Base-by-base conservation (phyloP, 78 protist species). In the Dictyostelium firmibasis region DNA sequence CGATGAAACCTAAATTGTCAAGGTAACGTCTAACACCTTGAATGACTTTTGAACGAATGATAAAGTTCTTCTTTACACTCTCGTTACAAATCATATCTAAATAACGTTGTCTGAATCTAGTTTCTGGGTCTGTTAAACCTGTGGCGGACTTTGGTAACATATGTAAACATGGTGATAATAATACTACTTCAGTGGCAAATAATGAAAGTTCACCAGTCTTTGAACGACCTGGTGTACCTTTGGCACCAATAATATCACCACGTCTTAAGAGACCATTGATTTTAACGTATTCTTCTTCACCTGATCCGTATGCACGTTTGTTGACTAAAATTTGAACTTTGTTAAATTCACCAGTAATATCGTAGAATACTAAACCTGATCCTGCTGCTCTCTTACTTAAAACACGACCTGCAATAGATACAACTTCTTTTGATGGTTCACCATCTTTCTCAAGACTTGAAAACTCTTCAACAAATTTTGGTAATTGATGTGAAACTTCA, bases 181-280 rank as follows among this genome's bases (percentile, higher is more conserved):
- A 89, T 18, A 1, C 2, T 8, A 99, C 20, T 67, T 72, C 47
- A 29, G 62, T 43, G 3, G 99, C 98, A 84, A 96, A 93, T 47
- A 99, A 33, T 36, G 98, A 93, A 25, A 99, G 86, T 97, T 99
- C 99, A n/a, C 99, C 99, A 2, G 96, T 91, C 97, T 98, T 96
- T 35, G 99, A 62, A 85, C 93, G 86, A 53, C 96, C 96, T 5
- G 99, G 98, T 23, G 33, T n/a, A 50, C 99, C 99, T 5, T 2
- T 20, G 74, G 98, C 97, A 25, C 99, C 99, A 27, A 99, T 76
- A 29, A 99, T 96, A 87, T 99, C 99, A 47, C 99, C 99, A 3
- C 99, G 97, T 44, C 97, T 92, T 38, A 99, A 0, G 57, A 29
- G 4, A 43, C 14, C 33, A 91, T 92, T 95, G 44, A 95, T 62